Conservation (phyloP, 306 rosid genomes). For the Hippophae gyantsensis region DNA sequence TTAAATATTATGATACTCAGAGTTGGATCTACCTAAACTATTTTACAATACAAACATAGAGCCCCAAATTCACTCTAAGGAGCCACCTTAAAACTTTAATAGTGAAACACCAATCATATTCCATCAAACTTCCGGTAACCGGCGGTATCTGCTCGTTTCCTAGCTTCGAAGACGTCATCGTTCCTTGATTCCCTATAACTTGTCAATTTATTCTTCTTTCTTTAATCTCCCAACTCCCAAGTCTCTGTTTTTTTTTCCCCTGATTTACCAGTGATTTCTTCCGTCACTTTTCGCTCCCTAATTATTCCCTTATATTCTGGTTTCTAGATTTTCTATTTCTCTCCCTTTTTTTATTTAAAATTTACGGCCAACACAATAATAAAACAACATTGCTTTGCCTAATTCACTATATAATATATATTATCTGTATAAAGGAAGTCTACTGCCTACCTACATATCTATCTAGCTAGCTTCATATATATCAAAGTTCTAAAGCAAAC, state of each 20-base stretch:
- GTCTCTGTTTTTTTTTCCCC: not conserved
- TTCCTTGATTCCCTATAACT: slow-evolving; percentile 1
- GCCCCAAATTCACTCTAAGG: not conserved
- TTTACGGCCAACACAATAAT: no score
- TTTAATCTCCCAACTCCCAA: slow-evolving; percentile 5
- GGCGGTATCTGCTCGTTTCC: slow-evolving; percentile 3
- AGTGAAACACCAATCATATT: not conserved
- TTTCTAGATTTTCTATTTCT: not conserved
- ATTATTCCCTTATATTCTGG: slow-evolving; percentile 10
- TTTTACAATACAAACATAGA: not conserved
- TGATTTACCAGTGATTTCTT: slow-evolving; percentile 14
- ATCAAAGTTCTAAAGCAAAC: no score
- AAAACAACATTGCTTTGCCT: no score
- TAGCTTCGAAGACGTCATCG: slow-evolving; percentile 17
- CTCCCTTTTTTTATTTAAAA: not conserved
- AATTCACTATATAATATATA: no score
- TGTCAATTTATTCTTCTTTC: not conserved
- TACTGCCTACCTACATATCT: no score
- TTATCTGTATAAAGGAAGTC: no score
- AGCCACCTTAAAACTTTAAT: not conserved
- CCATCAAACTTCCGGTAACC: slow-evolving; percentile 3
- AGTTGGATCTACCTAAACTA: no score
- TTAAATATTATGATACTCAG: no score
- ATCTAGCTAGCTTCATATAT: no score
- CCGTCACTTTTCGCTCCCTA: not conserved